Base-by-base conservation (phyloP, 2,329 filamentous ascomycete genomes). In the Xylariaceae sp. region DNA sequence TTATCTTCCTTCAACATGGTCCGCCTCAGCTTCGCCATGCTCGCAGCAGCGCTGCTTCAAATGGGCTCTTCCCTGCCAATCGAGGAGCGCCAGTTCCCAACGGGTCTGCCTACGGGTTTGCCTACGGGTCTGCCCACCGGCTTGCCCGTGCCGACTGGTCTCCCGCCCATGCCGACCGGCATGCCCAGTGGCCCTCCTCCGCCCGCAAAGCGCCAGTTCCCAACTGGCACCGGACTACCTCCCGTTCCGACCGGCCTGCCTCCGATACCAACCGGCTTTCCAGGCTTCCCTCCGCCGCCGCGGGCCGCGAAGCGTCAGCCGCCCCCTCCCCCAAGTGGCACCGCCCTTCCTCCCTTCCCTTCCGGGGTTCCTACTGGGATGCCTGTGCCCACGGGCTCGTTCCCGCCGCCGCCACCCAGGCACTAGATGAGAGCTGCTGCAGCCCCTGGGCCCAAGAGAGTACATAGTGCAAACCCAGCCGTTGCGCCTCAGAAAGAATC, bases 21-120 rank as follows among this genome's bases (percentile, higher is more conserved):
- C 15, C 49, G 47, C 18, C 31, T 49, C 17, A 43, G 36, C 4
- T 31, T 51, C 34, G 36, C 42, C 24, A 22, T 51, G 3, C 29
- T 51, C 34, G 38, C 22, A 13, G 42, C 42, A 1, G 44, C 39
- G 8, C 38, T 51, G n/a, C 37, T 47, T 24, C 48, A 49, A 15
- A 38, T 19, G 17, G 40, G 34, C 37, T 34, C 34, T 8, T 37
- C 49, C 18, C 16, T 42, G 24, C 49, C 49, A 3, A 15, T 45
- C 9, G 42, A 36, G 13, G 13, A 36, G 18, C 16, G 18, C 34
- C 11, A 13, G 13, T 17, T n/a, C n/a, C 34, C 13, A 4, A 31
- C 26, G n/a, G 16, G 26, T 28, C 30, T 22, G n/a, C 38, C 38
- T 24, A 32, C 38, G 12, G 22, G 22, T 11, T 11, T 26, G 37